Evolutionary conservation across 2,329 filamentous ascomycete species (phyloP).

Genomic region (Colletotrichum sublineola): DNA sequence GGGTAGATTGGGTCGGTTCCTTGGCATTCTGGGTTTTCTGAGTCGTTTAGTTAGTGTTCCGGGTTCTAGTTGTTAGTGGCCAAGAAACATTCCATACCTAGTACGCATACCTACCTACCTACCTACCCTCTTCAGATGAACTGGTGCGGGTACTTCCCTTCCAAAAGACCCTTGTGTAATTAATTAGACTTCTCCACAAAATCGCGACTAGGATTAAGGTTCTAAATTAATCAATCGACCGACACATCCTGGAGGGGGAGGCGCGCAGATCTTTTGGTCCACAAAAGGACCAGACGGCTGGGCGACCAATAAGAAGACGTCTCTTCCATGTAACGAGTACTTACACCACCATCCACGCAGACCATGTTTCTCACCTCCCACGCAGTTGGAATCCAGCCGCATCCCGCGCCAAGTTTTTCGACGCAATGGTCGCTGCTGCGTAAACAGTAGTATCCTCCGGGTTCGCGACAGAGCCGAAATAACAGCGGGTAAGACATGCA

Average conservation of each 20-base stretch:
- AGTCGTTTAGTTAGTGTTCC: conserved; percentile 22
- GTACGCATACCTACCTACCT: background rate
- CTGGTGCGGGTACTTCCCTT: background rate
- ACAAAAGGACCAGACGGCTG: background rate
- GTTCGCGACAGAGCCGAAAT: background rate
- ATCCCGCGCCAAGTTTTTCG: conserved; percentile 1
- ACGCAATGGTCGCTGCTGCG: conserved; percentile 10
- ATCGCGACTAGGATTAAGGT: conserved; percentile 20
- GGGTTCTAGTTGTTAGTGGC: background rate
- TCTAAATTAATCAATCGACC: conserved; percentile 32
- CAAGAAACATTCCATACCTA: background rate
- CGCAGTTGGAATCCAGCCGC: conserved; percentile 9
- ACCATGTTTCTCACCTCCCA: conserved; percentile 4
- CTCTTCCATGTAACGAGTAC: background rate
- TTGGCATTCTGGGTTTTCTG: conserved; percentile 1
- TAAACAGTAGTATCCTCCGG: background rate
- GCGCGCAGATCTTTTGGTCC: conserved; percentile 11
- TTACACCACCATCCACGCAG: background rate
- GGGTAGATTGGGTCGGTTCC: conserved; percentile 15
- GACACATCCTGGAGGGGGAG: conserved; percentile 5
- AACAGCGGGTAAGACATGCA: conserved; percentile 1
- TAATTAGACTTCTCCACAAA: background rate
- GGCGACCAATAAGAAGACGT: background rate
- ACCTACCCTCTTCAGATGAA: conserved; percentile 4
- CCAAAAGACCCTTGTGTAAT: background rate